These are phyloP conservation scores for Diddensiella caesifluorescens DNA, from an alignment of 805 yeast genomes.

Conservation along the genomic window DNA sequence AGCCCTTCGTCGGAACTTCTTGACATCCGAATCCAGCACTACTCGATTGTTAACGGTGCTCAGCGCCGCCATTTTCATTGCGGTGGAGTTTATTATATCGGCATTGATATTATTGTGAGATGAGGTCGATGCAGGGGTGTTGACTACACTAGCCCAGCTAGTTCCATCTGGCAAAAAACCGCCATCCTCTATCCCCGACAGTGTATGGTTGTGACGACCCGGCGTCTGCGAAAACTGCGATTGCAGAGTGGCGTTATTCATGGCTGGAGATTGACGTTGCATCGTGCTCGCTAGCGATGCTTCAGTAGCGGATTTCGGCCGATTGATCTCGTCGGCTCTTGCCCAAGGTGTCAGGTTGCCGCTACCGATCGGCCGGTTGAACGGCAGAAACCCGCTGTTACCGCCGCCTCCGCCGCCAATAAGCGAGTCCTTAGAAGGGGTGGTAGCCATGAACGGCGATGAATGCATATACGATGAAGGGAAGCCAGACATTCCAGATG, in stretches of 20 bases:
- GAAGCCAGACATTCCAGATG: not conserved
- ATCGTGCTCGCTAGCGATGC: slow-evolving; percentile 3
- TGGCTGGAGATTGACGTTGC: not conserved
- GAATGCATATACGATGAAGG: slow-evolving; percentile 2
- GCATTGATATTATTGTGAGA: slow-evolving; percentile 22
- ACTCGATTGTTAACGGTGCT: slow-evolving; percentile 49
- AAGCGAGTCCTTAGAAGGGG: too few relatives aligned
- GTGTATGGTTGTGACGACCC: slow-evolving; percentile 14
- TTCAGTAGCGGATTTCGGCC: slow-evolving; percentile 28
- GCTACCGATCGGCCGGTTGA: slow-evolving; percentile 13
- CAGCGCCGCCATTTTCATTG: slow-evolving; percentile 61
- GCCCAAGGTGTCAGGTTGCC: slow-evolving; percentile 26
- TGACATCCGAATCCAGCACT: slow-evolving; percentile 36
- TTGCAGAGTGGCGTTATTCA: not conserved
- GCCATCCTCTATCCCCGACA: slow-evolving; percentile 19
- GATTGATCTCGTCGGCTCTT: slow-evolving; percentile 21
- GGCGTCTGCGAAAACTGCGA: not conserved
- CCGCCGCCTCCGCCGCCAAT: slow-evolving; percentile 12
- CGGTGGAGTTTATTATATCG: slow-evolving; percentile 33
- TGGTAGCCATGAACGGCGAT: slow-evolving; percentile 18
- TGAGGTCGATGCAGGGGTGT: slow-evolving; percentile 24
- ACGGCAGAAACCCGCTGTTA: slow-evolving; percentile 11
- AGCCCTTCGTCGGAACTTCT: slow-evolving; percentile 24
- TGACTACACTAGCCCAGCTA: slow-evolving; percentile 29
- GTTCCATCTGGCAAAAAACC: slow-evolving; percentile 18